These are phyloP conservation scores for Paramecium sonneborni DNA, from an alignment of 73 alveolate species.

Conservation along the genomic window DNA sequence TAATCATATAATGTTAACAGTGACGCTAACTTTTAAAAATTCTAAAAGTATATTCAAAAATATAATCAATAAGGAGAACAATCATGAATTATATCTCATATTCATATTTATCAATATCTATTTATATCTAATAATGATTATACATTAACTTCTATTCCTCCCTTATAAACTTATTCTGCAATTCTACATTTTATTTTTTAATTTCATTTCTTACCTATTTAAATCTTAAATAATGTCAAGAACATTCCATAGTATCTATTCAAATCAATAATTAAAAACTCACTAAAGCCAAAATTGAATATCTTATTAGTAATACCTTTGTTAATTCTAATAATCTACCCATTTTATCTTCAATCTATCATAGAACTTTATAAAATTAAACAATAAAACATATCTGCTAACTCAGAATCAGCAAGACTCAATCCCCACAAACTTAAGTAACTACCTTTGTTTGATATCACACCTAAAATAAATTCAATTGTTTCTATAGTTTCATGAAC, in stretches of 20 bases:
- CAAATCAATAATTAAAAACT: slow-evolving; percentile 87
- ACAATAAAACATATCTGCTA: slow-evolving; percentile 77
- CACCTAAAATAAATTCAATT: slow-evolving; percentile 91
- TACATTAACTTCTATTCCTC: slow-evolving; percentile 71
- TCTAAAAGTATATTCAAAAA: neutral
- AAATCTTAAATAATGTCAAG: slow-evolving; percentile 93
- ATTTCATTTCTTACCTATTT: too few relatives aligned
- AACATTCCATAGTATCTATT: slow-evolving; percentile 96
- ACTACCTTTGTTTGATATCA: slow-evolving; percentile 91
- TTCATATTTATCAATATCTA: neutral
- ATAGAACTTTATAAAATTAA: slow-evolving; percentile 69
- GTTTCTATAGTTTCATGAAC: slow-evolving; percentile 90
- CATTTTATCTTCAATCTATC: slow-evolving; percentile 60
- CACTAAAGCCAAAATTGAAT: slow-evolving; percentile 74
- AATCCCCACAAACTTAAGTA: slow-evolving; percentile 95
- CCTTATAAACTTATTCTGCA: slow-evolving; percentile 94
- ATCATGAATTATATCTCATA: slow-evolving; percentile 13
- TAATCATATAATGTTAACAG: neutral
- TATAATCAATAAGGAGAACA: slow-evolving; percentile 48
- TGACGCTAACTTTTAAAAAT: slow-evolving; percentile 22
- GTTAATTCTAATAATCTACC: slow-evolving; percentile 63
- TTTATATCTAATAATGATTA: neutral
- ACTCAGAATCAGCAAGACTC: slow-evolving; percentile 76
- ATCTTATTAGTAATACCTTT: slow-evolving; percentile 84
- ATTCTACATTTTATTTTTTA: slow-evolving; percentile 81